A percentile compares a stretch with the other conserved stretches of the same genome.
These are phyloP conservation scores for Zymoseptoria crescenta DNA, from an alignment of 2,329 filamentous ascomycete genomes.

Conservation along the genomic window DNA sequence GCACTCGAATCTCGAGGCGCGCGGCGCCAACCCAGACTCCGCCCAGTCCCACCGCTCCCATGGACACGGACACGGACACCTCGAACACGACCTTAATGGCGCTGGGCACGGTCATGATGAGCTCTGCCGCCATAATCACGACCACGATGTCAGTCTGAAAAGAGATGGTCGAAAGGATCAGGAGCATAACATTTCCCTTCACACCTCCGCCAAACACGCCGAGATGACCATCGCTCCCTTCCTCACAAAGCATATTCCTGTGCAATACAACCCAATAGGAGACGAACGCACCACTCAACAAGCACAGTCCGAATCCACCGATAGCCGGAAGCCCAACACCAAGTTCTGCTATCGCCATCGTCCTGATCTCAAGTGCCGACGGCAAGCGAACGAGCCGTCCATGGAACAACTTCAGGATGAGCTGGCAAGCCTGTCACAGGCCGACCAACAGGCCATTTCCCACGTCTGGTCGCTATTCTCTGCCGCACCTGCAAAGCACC, in stretches of 20 bases:
- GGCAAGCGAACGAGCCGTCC: constrained; percentile 86
- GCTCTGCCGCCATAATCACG: constrained; percentile 28
- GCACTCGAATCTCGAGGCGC: neutral
- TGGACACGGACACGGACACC: constrained; percentile 1
- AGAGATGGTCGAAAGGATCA: constrained; percentile 19
- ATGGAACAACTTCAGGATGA: constrained; percentile 92
- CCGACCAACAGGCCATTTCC: constrained; percentile 89
- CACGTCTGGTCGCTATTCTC: constrained; percentile 98
- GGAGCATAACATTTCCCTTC: constrained; percentile 33
- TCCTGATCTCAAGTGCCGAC: constrained; percentile 86
- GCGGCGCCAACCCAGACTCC: neutral
- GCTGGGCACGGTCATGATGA: constrained; percentile 19
- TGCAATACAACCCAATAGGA: constrained; percentile 74
- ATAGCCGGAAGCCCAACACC: constrained; percentile 54
- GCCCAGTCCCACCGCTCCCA: constrained; percentile 1
- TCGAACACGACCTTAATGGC: neutral
- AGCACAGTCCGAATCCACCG: constrained; percentile 23
- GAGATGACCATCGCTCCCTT: constrained; percentile 79
- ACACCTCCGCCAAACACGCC: constrained; percentile 53
- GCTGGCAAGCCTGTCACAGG: constrained; percentile 69
- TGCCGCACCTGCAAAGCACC: constrained; percentile 84
- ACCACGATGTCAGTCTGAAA: constrained; percentile 24
- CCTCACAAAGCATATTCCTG: constrained; percentile 81
- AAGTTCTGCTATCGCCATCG: constrained; percentile 94
- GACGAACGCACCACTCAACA: constrained; percentile 20